A percentile compares a stretch with the other conserved stretches of the same genome.
phyloP scores from a whole-genome alignment of 129 eudicot species.

The Flaveria bidentis region DNA sequence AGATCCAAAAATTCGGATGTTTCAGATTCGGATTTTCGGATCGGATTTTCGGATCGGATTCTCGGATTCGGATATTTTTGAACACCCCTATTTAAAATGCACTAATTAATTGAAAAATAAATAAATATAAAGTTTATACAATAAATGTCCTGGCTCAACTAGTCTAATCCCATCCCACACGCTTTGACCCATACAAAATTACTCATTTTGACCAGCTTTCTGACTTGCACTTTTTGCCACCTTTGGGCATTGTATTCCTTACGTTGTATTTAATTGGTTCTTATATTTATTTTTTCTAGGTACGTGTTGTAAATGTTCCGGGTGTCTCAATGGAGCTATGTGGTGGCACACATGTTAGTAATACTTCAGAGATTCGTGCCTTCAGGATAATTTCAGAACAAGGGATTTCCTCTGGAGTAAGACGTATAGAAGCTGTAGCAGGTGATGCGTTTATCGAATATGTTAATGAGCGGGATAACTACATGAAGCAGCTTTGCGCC shows the following conservation, averaged over 20 bases:
- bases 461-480: slow-evolving; percentile 71
- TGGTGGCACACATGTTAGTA: slow-evolving; percentile 95
- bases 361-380: slow-evolving; percentile 89
- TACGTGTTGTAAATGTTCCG: slow-evolving; percentile 98
- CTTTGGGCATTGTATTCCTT: background rate
- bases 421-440: slow-evolving; percentile 99
- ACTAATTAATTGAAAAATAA: background rate
- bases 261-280: background rate
- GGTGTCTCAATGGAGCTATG: slow-evolving; percentile 98
- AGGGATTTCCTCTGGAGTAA: slow-evolving; percentile 88
- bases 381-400: slow-evolving; percentile 92
- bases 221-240: background rate
- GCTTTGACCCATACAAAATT: background rate
- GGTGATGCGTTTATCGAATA: slow-evolving; percentile 97
- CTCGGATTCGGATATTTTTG: too few species aligned
- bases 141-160: background rate
- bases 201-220: background rate
- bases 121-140: background rate
- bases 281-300: slow-evolving; percentile 39
- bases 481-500: slow-evolving; percentile 94
- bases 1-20: too few species aligned
- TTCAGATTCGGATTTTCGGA: too few species aligned
- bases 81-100: background rate
- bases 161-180: background rate
- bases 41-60: too few species aligned